Conservation (phyloP, 352 stramenopile species). For the Pythium rhizo-oryzae region DNA sequence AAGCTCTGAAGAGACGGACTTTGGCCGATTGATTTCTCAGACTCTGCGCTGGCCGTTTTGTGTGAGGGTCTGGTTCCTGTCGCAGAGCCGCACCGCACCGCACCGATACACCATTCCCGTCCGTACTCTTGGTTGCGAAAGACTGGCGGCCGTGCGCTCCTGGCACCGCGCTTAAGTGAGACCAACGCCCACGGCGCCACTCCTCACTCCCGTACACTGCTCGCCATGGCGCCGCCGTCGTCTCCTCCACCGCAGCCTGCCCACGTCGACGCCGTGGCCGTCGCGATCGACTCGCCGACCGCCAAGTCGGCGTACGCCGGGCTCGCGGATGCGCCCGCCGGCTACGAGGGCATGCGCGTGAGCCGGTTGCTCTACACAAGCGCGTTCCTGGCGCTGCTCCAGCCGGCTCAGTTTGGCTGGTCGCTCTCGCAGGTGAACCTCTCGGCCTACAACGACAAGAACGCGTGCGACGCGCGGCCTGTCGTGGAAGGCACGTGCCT, state of each 20-base stretch:
- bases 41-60: background rate
- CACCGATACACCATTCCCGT: background rate
- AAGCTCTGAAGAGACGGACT: background rate
- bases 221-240: background rate
- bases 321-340: background rate
- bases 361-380: slow-evolving; percentile 32
- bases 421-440: slow-evolving; percentile 70
- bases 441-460: slow-evolving; percentile 53
- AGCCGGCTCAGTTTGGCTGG: slow-evolving; percentile 60
- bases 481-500: slow-evolving; percentile 36
- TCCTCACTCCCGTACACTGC: background rate
- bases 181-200: too few species aligned
- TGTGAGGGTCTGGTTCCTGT: background rate
- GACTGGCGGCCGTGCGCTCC: background rate
- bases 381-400: slow-evolving; percentile 46
- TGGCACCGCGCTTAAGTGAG: too few species aligned
- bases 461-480: slow-evolving; percentile 42
- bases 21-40: slow-evolving; percentile 2
- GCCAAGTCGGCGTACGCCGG: background rate
- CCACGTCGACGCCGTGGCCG: background rate
- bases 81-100: background rate
- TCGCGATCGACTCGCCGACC: background rate
- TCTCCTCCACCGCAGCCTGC: background rate
- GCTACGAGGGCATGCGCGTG: background rate
- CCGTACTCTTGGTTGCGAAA: background rate